Evolutionary conservation across 371 early-diverging fungal species (phyloP).

Genomic region (Mucor mucedo): DNA sequence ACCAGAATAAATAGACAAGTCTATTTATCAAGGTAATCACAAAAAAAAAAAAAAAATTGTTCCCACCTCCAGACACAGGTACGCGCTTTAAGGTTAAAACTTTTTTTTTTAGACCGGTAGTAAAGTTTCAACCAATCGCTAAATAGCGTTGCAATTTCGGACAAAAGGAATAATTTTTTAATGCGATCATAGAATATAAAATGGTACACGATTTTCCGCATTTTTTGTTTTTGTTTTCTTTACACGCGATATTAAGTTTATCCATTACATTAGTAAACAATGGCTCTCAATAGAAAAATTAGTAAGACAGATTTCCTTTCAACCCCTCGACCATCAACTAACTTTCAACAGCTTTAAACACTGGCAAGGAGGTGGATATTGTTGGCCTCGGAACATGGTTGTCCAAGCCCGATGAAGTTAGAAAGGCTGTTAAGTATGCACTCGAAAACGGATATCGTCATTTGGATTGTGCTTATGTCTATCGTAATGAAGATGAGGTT

Average conservation of each 20-base stretch:
- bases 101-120: neutral
- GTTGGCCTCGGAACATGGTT: slow-evolving; percentile 67
- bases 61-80: no score
- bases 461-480: slow-evolving; percentile 75
- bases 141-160: slow-evolving; percentile 15
- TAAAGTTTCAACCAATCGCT: slow-evolving; percentile 15
- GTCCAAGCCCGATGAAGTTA: slow-evolving; percentile 60
- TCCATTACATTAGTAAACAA: neutral
- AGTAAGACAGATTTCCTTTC: slow-evolving; percentile 14
- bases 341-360: slow-evolving; percentile 49
- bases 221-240: neutral
- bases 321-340: neutral
- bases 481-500: slow-evolving; percentile 87
- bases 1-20: no score
- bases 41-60: no score
- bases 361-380: slow-evolving; percentile 57
- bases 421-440: slow-evolving; percentile 63
- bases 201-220: neutral
- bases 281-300: slow-evolving; percentile 31
- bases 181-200: slow-evolving; percentile 6
- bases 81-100: no score
- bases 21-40: no score
- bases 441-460: slow-evolving; percentile 72
- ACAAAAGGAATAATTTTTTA: slow-evolving; percentile 22
- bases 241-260: neutral